These are phyloP conservation scores for Fomitopsis palustris DNA, from an alignment of 1,284 basidiomycete species.

Conservation along the genomic window DNA sequence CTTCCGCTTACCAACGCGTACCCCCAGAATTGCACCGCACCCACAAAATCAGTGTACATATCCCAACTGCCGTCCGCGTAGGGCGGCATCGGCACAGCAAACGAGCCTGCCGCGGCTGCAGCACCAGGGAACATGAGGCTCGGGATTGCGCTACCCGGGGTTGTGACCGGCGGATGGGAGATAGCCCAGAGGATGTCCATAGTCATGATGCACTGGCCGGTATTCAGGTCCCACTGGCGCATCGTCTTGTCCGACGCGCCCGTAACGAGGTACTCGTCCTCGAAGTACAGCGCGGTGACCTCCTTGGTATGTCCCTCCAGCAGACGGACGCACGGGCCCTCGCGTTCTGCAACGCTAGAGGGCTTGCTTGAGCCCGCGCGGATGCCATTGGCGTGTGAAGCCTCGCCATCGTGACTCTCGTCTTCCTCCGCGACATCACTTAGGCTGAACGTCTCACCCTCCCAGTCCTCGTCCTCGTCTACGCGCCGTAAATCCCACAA, in stretches of 20 bases:
- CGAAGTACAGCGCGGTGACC: slow-evolving; percentile 93
- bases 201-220: slow-evolving; percentile 96
- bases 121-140: slow-evolving; percentile 50
- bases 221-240: slow-evolving; percentile 96
- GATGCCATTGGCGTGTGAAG: slow-evolving; percentile 30
- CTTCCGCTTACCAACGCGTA: slow-evolving; percentile 96
- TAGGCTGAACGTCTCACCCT: slow-evolving; percentile 52
- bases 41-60: slow-evolving; percentile 97
- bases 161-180: slow-evolving; percentile 76
- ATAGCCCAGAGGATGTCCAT: slow-evolving; percentile 99
- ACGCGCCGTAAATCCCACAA: slow-evolving; percentile 87
- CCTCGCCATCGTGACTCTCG: slow-evolving; percentile 36
- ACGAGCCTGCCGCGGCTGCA: slow-evolving; percentile 59
- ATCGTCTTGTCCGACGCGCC: slow-evolving; percentile 98
- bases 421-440: slow-evolving; percentile 64
- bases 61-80: slow-evolving; percentile 91
- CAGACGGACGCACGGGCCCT: slow-evolving; percentile 64
- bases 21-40: slow-evolving; percentile 98
- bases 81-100: slow-evolving; percentile 83
- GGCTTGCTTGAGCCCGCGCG: slow-evolving; percentile 20
- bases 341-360: slow-evolving; percentile 23
- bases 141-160: slow-evolving; percentile 37
- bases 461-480: slow-evolving; percentile 71
- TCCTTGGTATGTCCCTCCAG: slow-evolving; percentile 92
- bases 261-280: slow-evolving; percentile 91